phyloP scores from a whole-genome alignment of 257 asterid genomes.

The Anisodus acutangulus region DNA sequence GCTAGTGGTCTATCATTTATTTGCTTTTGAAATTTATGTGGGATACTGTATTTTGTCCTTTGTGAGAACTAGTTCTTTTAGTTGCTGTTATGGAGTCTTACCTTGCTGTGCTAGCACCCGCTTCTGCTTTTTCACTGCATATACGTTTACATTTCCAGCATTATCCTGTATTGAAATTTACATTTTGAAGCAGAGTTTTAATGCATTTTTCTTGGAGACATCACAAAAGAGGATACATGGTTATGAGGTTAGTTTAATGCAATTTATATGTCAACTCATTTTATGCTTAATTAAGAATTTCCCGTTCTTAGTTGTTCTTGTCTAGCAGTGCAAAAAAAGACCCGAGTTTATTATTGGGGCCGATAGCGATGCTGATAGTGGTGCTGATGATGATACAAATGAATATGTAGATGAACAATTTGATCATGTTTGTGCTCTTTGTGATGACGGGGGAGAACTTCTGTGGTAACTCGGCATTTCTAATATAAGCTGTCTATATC shows the following conservation, averaged over 20 bases:
- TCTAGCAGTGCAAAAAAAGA: constrained; percentile 38
- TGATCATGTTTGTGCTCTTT: constrained; percentile 62
- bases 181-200: constrained; percentile 50
- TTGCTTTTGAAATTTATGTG: neutral
- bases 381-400: constrained; percentile 39
- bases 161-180: constrained; percentile 12
- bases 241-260: constrained; percentile 46
- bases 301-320: constrained; percentile 5
- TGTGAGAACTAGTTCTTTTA: constrained; percentile 21
- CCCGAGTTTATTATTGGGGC: constrained; percentile 41
- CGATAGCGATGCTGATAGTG: constrained; percentile 38
- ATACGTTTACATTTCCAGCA: neutral
- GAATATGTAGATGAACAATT: constrained; percentile 43
- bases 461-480: constrained; percentile 52
- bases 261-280: neutral
- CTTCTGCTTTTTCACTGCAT: neutral
- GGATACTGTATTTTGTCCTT: constrained; percentile 8
- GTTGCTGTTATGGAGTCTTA: neutral
- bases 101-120: constrained; percentile 3
- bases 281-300: neutral
- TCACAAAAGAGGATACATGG: constrained; percentile 44
- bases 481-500: constrained; percentile 8
- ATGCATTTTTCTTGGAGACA: constrained; percentile 45
- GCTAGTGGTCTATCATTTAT: neutral
- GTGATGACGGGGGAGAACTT: constrained; percentile 78